Base-by-base conservation (phyloP, 163 green algal species). In the Coccomyxa subellipsoidea region DNA sequence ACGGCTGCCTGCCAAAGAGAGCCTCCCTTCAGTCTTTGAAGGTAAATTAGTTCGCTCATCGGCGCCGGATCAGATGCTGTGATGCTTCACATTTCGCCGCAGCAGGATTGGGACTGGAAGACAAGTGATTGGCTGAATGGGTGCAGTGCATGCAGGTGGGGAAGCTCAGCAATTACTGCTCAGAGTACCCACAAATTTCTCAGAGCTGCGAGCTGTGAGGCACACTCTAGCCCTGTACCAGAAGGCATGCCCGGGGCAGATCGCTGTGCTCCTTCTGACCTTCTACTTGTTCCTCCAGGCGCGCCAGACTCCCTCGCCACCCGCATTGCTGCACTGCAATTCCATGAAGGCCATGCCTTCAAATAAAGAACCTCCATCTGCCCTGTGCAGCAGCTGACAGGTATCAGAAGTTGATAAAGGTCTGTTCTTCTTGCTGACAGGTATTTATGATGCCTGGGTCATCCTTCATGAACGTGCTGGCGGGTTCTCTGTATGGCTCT, bases 381-480 rank as follows among this genome's bases (percentile, higher is more conserved):
- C 7, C 21, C 5, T 38, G 69, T 76, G 69, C 27, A 15, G 47
- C 47, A 2, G 47, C 47, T 59, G n/a, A n/a, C n/a, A n/a, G n/a
- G n/a, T n/a, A n/a, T n/a, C n/a, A n/a, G n/a, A n/a, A n/a, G n/a
- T n/a, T n/a, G n/a, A n/a, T n/a, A n/a, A n/a, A n/a, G n/a, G n/a
- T n/a, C n/a, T n/a, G n/a, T n/a, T n/a, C n/a, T n/a, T n/a, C n/a
- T n/a, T n/a, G n/a, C n/a, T 38, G 54, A 54, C 78, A 82, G 78
- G 78, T 82, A 25, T 82, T 82, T 15, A 82, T 82, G 78, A 76
- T 82, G 23, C 78, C 78, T 21, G 78, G 78, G 12, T 78, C 36
- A 6, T 78, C 76, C 35, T 84, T 84, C 80, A 84, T 79, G 10
- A 79, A 79, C 27, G 69, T 84, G 47, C 39, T 84, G 32, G 69